Evolutionary conservation across 2,329 filamentous ascomycete species (phyloP), one percentile per base, ranked within the genome.

Genomic region (Aspergillus fructus): DNA sequence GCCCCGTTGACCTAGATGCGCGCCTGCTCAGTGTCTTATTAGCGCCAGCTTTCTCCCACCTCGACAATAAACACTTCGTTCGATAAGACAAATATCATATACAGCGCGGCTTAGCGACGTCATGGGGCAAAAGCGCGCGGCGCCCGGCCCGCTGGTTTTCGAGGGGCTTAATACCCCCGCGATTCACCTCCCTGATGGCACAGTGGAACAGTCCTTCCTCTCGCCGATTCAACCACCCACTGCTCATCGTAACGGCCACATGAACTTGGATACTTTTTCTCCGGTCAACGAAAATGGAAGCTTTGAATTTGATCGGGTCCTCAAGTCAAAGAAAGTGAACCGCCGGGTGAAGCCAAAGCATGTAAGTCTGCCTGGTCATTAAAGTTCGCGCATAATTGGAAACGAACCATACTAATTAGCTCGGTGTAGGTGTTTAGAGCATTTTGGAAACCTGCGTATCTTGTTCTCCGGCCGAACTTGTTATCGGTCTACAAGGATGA

Each of bases 301-400:
- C 74, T 99, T 96, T 73, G 93, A 94, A 69, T 96, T 96, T 69
- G 94, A 99, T 74, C 88, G 92, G 50, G 90, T 97, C 55, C 84
- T 97, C 73, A 97, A 96, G 78, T 87, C 89, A 56, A 93, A 93
- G 58, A 89, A 89, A 64, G 87, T 96, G 40, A 84, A 89, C 70
- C 96, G 96, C 76, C 86, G 93, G 65, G 96, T 92, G 17, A 89
- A 93, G 67, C 96, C 93, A 80, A 97, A 93, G 59, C 96, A 96
- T 87, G 91, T 92, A 75, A 60, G 68, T 60, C 37, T 13, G 15
- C 53, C 41, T 24, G 15, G 24, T 48, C 56, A 24, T 62, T 48
- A 33, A 58, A 23, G 52, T 47, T 37, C 27, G 34, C 19, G 49
- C 15, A 45, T 49, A 41, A 37, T 11, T 37, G 23, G 8, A 24